phyloP scores from a whole-genome alignment of 495 filamentous ascomycete genomes.

The Geoglossum glabrum region DNA sequence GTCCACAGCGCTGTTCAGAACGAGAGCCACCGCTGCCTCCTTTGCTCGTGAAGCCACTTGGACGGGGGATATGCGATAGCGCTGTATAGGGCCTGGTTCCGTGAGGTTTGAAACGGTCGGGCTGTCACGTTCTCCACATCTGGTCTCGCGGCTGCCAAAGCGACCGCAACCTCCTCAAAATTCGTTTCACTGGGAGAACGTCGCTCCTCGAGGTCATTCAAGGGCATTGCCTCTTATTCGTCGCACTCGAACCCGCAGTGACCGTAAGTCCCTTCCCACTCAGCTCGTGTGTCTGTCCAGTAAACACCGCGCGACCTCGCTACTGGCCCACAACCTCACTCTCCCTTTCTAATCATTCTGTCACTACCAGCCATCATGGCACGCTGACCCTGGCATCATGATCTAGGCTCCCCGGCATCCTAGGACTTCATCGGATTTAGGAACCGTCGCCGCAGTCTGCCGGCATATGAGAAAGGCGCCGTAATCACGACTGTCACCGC shows the following conservation, averaged over 20 bases:
- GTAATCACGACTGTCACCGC: background rate
- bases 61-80: background rate
- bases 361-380: background rate
- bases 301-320: background rate
- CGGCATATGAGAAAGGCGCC: background rate
- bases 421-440: background rate
- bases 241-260: background rate
- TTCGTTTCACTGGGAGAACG: background rate
- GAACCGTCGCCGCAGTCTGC: background rate
- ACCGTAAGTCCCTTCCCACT: background rate
- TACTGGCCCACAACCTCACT: background rate
- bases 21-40: background rate
- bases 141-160: background rate
- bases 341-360: background rate
- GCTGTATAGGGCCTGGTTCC: background rate
- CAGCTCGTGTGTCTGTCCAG: background rate
- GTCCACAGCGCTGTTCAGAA: background rate
- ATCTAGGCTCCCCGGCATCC: background rate
- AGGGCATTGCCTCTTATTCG: background rate
- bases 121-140: background rate
- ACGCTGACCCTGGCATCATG: background rate
- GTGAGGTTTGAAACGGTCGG: background rate
- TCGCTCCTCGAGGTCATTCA: background rate
- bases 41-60: background rate
- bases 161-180: conserved; percentile 1